phyloP scores from a whole-genome alignment of 139 green algal species.

The Micractinium conductrix region DNA sequence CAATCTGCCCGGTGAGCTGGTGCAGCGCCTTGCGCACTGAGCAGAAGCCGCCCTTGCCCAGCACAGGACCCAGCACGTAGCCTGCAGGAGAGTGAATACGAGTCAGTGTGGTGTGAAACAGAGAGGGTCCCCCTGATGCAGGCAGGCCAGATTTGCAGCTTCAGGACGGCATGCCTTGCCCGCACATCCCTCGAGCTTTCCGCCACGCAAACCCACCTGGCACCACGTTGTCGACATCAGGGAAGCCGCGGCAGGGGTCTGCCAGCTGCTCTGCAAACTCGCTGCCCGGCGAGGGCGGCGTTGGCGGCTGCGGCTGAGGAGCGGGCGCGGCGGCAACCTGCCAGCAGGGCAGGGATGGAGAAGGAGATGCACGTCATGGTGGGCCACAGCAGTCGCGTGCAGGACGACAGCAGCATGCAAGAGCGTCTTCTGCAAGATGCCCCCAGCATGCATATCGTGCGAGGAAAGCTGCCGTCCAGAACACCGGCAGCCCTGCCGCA shows the following conservation, averaged over 20 bases:
- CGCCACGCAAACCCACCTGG: constrained; percentile 33
- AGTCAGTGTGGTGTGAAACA: not conserved
- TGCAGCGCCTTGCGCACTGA: constrained; percentile 71
- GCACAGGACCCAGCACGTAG: constrained; percentile 79
- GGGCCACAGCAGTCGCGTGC: not conserved
- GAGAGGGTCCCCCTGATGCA: too few relatives aligned
- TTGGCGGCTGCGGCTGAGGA: not conserved
- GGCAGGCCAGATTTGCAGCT: too few relatives aligned
- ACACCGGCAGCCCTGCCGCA: not conserved
- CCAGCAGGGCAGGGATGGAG: not conserved
- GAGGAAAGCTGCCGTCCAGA: too few relatives aligned
- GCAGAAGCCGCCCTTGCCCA: constrained; percentile 91
- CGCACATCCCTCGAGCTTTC: too few relatives aligned
- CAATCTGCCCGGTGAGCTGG: constrained; percentile 62
- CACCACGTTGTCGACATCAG: constrained; percentile 38
- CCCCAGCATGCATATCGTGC: too few relatives aligned
- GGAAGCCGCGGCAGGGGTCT: constrained; percentile 31
- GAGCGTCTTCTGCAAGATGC: too few relatives aligned
- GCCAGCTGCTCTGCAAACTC: constrained; percentile 18
- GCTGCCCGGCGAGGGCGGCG: not conserved
- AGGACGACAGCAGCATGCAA: not conserved
- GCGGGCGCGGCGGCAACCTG: not conserved
- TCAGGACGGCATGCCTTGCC: too few relatives aligned
- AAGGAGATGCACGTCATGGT: not conserved
- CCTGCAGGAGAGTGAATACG: constrained; percentile 40